phyloP scores from a whole-genome alignment of 768 basidiomycete genomes.

The Suillus alpinus region DNA sequence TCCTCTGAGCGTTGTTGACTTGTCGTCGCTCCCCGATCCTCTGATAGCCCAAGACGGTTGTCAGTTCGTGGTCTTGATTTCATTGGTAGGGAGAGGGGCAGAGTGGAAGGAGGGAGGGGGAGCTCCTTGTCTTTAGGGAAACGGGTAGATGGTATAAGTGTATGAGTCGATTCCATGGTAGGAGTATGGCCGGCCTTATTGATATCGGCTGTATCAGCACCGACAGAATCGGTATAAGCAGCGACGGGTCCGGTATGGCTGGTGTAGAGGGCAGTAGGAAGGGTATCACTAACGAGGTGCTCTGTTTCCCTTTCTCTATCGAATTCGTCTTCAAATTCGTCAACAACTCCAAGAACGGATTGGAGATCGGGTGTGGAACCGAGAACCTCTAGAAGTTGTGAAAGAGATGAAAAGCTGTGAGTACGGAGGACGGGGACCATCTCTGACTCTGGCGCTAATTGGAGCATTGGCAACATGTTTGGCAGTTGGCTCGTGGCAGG shows the following conservation, averaged over 20 bases:
- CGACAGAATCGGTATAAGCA: slow-evolving; percentile 2
- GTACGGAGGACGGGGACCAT: slow-evolving; percentile 28
- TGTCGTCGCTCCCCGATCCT: slow-evolving; percentile 9
- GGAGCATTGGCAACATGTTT: slow-evolving; percentile 7
- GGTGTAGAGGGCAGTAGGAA: background rate
- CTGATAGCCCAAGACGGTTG: slow-evolving; percentile 17
- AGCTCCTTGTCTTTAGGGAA: slow-evolving; percentile 26
- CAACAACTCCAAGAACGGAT: slow-evolving; percentile 1
- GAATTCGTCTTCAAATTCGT: slow-evolving; percentile 2
- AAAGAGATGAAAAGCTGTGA: slow-evolving; percentile 31
- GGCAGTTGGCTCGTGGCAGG: slow-evolving; percentile 1
- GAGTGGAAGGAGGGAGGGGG: slow-evolving; percentile 24
- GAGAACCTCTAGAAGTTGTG: slow-evolving; percentile 28
- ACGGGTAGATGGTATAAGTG: background rate
- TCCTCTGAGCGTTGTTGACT: slow-evolving; percentile 20
- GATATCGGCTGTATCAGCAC: background rate
- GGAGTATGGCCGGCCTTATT: background rate
- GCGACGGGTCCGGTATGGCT: background rate
- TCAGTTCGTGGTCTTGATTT: slow-evolving; percentile 20
- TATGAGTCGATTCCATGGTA: background rate
- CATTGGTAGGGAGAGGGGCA: background rate
- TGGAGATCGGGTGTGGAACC: slow-evolving; percentile 24
- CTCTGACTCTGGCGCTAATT: slow-evolving; percentile 12
- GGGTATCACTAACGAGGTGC: background rate
- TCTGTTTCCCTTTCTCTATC: slow-evolving; percentile 3